Base-by-base conservation (phyloP, 1,284 basidiomycete species). In the Marasmius sp. region DNA sequence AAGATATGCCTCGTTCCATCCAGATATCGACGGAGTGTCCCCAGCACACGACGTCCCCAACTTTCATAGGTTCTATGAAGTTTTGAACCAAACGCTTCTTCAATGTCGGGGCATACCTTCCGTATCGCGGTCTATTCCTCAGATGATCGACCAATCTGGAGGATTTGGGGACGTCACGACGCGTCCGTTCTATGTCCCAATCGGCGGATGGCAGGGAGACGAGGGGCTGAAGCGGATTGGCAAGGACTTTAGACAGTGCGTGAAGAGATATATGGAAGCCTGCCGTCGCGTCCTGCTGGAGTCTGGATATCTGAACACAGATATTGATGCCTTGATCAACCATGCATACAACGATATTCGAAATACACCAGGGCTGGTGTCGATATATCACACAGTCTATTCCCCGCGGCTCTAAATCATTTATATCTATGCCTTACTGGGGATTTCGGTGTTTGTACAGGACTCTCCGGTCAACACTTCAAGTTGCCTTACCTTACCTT, bases 21-120 rank as follows among this genome's bases (percentile, higher is more conserved):
- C 60, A 16, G 33, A 34, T 64, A 60, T 70, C 8, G 7, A 51
- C 34, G 52, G 38, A 18, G 52, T 20, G 12, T 34, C 14, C 7
- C 52, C 37, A 14, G 14, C 27, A 8, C 33, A 34, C 6, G 12
- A 37, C 16, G 52, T n/a, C 5, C 52, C 52, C 7, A 34, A 54
- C 36, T 36, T 54, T 18, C n/a, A 18, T 4, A 38, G 37, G 12
- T 54, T 54, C 34, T 54, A n/a, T 37, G 37, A 54, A 6, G 52
- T 54, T 14, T 5, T 54, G 7, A 54, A 34, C 37, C 7, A 34
- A 16, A n/a, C 34, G 5, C 34, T 54, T 16, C 34, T n/a, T n/a
- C 36, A 34, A 7, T 34, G 16, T 6, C 52, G 52, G 16, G 52
- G 52, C 1, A 37, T 54, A n/a, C 34, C 18, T 38, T 14, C 14